Evolutionary conservation across 257 asterid species (phyloP), one percentile per base, ranked within the genome.

Genomic region (Knoxia roxburghii): DNA sequence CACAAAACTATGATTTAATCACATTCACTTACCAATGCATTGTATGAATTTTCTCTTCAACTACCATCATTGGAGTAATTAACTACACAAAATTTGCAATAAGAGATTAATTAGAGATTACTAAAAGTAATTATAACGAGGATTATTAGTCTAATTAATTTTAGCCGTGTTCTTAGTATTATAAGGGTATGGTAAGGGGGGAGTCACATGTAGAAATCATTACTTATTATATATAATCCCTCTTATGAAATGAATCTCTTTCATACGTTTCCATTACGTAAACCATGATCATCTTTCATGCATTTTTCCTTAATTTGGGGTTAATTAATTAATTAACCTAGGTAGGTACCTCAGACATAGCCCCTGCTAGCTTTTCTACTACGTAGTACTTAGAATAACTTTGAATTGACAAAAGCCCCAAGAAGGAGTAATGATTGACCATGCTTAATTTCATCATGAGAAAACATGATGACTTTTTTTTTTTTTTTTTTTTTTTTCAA

Each of bases 381-480:
- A 37, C n/a, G n/a, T 37, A 37, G 41, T 37, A 3, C 41, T 4
- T 37, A 37, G 41, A n/a, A n/a, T n/a, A n/a, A n/a, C 9, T 73
- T 45, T 33, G 27, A 64, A 51, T 51, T 76, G 46, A 59, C 8
- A 59, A 32, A 49, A 17, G 39, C 72, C 71, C n/a, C n/a, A n/a
- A n/a, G n/a, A 62, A 71, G 62, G 9, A 68, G 75, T 45, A 61
- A 80, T 72, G 67, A 81, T 79, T 66, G 23, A 64, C 72, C 50
- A 49, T 70, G 73, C 52, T 50, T 71, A 48, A 72, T 58, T 43
- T 52, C 54, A 74, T 67, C 81, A 78, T 75, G 50, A 69, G 24
- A 52, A 69, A 59, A 68, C 69, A 58, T 24, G 59, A 72, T 55
- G 76, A 66, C 26, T 15, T 68, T 1, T 58, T 58, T 17, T 58